Conservation (phyloP, 2,329 filamentous ascomycete species). For the Xylaria sp. region DNA sequence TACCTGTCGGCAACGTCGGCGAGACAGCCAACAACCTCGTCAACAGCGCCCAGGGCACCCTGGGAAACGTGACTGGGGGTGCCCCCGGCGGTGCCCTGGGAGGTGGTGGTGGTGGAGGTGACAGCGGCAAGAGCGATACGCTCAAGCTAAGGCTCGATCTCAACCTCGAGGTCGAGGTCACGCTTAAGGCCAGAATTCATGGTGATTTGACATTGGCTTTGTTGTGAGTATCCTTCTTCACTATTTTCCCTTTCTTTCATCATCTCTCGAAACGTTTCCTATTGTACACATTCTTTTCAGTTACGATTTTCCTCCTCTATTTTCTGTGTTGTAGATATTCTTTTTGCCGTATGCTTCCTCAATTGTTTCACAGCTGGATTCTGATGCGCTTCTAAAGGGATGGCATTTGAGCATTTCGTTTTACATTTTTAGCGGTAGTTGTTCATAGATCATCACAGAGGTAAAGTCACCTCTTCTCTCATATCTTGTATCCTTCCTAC, state of each 20-base stretch:
- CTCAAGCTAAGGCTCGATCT: conserved; percentile 79
- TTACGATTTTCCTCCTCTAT: neutral
- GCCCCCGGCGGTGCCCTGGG: conserved; percentile 42
- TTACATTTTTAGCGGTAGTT: conserved; percentile 3
- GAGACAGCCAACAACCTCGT: conserved; percentile 48
- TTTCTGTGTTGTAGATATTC: conserved; percentile 13
- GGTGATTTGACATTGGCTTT: conserved; percentile 84
- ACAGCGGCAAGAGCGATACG: conserved; percentile 65
- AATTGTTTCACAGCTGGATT: conserved; percentile 18
- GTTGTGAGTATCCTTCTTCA: conserved; percentile 57
- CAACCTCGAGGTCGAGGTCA: conserved; percentile 86
- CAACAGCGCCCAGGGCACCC: conserved; percentile 44
- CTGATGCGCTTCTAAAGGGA: conserved; percentile 44
- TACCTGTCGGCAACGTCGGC: conserved; percentile 48
- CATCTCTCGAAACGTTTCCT: neutral
- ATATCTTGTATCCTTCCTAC: neutral
- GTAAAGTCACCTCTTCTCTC: conserved; percentile 25
- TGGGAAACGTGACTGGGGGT: conserved; percentile 46
- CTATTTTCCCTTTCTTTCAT: conserved; percentile 18
- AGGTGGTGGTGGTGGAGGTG: conserved; percentile 53
- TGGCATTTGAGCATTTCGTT: conserved; percentile 38
- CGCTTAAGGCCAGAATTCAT: conserved; percentile 86
- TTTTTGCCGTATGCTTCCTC: neutral
- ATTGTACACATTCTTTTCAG: neutral
- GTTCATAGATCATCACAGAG: conserved; percentile 22